Conservation (phyloP, 163 green algal species). For the Scenedesmus sp. region DNA sequence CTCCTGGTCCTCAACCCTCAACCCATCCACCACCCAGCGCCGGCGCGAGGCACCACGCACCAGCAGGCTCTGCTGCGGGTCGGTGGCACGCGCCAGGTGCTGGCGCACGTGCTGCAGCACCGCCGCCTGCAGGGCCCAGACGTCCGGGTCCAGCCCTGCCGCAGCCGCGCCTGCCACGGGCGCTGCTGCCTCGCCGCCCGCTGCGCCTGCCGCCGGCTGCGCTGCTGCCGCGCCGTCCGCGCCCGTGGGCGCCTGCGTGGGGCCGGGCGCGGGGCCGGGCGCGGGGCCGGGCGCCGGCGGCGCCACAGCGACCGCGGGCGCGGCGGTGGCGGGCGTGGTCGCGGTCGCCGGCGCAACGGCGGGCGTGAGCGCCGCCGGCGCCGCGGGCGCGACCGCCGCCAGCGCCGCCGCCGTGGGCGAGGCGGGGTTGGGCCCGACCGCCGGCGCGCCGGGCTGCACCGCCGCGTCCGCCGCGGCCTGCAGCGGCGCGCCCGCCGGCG, state of each 20-base stretch:
- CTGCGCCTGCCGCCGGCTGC: slow-evolving; percentile 15
- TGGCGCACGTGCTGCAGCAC: slow-evolving; percentile 31
- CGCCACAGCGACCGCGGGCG: not conserved
- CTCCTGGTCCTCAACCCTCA: no score
- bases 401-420: not conserved
- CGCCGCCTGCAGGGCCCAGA: slow-evolving; percentile 28
- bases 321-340: not conserved
- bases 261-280: no score
- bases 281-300: no score
- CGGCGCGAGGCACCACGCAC: slow-evolving; percentile 1
- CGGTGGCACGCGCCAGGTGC: slow-evolving; percentile 9
- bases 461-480: not conserved
- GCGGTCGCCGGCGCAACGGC: not conserved
- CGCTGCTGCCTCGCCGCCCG: slow-evolving; percentile 5
- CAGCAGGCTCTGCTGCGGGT: slow-evolving; percentile 21
- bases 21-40: no score
- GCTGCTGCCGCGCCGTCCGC: not conserved
- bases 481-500: slow-evolving; percentile 1
- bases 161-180: slow-evolving; percentile 1
- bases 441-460: no score
- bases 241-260: no score
- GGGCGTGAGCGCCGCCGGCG: not conserved
- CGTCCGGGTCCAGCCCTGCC: slow-evolving; percentile 20
- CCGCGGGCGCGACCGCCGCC: slow-evolving; percentile 4
- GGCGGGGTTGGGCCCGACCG: no score